A percentile compares a stretch with the other conserved stretches of the same genome.
These are phyloP conservation scores for Umbelopsis isabellina DNA, from an alignment of 192 early-diverging fungal genomes.

Conservation along the genomic window DNA sequence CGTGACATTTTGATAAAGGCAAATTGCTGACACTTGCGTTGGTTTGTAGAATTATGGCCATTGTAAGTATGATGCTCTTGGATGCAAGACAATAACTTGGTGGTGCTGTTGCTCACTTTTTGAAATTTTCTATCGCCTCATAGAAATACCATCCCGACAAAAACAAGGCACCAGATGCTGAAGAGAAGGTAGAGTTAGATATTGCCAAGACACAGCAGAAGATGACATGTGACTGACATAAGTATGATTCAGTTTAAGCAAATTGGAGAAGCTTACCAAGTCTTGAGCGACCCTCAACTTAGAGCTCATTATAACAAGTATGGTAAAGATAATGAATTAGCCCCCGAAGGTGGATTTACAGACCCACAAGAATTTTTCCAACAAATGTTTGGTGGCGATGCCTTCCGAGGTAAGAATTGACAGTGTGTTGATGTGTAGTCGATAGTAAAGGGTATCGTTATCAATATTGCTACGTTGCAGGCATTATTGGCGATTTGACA, in stretches of 20 bases:
- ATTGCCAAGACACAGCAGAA: neutral
- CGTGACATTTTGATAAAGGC: neutral
- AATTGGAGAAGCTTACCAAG: constrained; percentile 89
- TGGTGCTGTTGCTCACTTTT: neutral
- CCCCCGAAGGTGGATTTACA: constrained; percentile 51
- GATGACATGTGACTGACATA: neutral
- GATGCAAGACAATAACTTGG: neutral
- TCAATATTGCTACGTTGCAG: constrained; percentile 40
- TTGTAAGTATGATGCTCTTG: neutral
- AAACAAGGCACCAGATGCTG: constrained; percentile 66
- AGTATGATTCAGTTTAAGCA: constrained; percentile 64
- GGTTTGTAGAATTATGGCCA: constrained; percentile 7
- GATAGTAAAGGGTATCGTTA: neutral
- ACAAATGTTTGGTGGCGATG: constrained; percentile 90
- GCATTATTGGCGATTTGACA: constrained; percentile 88
- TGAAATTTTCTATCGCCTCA: neutral
- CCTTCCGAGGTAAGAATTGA: constrained; percentile 46
- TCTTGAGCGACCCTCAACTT: constrained; percentile 80
- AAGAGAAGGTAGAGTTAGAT: constrained; percentile 57
- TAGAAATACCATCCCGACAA: constrained; percentile 48
- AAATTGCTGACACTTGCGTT: neutral
- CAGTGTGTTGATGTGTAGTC: neutral
- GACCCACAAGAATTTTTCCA: constrained; percentile 86
- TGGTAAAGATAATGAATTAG: constrained; percentile 63
- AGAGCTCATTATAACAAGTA: constrained; percentile 83